phyloP scores from a whole-genome alignment of 1,139 yeast species.

The Taphrina sp. region DNA sequence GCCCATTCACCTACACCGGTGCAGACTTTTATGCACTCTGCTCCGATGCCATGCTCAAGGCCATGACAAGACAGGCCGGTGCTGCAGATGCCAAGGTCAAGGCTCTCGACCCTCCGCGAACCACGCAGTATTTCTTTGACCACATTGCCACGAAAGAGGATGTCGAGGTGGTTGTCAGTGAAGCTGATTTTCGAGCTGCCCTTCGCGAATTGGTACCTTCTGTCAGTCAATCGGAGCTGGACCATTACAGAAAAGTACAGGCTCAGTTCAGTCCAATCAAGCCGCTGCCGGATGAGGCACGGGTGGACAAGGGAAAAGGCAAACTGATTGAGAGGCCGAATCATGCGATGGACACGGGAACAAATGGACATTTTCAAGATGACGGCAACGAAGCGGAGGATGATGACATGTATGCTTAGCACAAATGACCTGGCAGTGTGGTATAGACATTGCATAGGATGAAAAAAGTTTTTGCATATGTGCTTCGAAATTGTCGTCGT shows the following conservation, averaged over 20 bases:
- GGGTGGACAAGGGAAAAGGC: conserved; percentile 23
- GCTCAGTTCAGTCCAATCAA: conserved; percentile 53
- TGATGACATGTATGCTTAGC: conserved; percentile 30
- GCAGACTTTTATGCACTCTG: conserved; percentile 97
- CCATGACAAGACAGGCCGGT: conserved; percentile 85
- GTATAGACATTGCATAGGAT: too few relatives aligned
- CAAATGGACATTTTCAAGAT: conserved; percentile 17
- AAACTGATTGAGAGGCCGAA: conserved; percentile 2
- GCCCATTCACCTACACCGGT: conserved; percentile 91
- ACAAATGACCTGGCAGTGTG: too few relatives aligned
- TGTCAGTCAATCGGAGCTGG: conserved; percentile 81
- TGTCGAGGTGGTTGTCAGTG: conserved; percentile 62
- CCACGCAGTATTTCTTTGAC: conserved; percentile 90
- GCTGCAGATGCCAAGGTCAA: conserved; percentile 68
- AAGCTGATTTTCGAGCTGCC: conserved; percentile 74
- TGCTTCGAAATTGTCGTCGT: too few relatives aligned
- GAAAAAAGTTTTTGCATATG: too few relatives aligned
- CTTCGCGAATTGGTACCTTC: conserved; percentile 71
- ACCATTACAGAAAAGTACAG: conserved; percentile 74
- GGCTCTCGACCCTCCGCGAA: conserved; percentile 53
- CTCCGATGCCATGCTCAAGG: conserved; percentile 90
- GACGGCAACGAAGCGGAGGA: conserved; percentile 12
- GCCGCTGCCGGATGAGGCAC: background rate
- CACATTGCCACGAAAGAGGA: conserved; percentile 69
- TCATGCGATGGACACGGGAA: background rate